phyloP scores from a whole-genome alignment of 306 rosid genomes.

The Carpinus fangiana region DNA sequence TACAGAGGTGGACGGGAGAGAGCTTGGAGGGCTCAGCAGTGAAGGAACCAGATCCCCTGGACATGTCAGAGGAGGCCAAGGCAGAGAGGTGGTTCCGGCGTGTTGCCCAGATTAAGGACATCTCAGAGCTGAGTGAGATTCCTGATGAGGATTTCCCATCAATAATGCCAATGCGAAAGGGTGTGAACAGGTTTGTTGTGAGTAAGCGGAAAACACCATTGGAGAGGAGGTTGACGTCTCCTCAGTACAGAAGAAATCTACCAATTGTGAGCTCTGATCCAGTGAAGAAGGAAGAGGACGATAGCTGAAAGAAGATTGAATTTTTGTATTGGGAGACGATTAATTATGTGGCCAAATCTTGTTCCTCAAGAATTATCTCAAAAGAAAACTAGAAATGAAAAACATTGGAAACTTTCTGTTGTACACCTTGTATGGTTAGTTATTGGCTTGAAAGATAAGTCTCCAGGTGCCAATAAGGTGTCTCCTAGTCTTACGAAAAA shows the following conservation, averaged over 20 bases:
- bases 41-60: slow-evolving; percentile 86
- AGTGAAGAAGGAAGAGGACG: slow-evolving; percentile 54
- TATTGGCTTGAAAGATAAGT: too few relatives aligned
- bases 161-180: slow-evolving; percentile 98
- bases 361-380: not conserved
- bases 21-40: slow-evolving; percentile 98
- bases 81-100: slow-evolving; percentile 98
- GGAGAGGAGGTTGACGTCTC: slow-evolving; percentile 93
- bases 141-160: slow-evolving; percentile 99
- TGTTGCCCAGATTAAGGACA: slow-evolving; percentile 91
- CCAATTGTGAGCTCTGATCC: slow-evolving; percentile 83
- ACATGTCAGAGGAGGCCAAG: slow-evolving; percentile 99
- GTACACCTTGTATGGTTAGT: too few relatives aligned
- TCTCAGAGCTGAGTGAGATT: slow-evolving; percentile 93
- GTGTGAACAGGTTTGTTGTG: slow-evolving; percentile 96
- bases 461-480: too few relatives aligned
- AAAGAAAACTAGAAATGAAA: not conserved
- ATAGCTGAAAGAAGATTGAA: slow-evolving; percentile 37
- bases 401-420: not conserved
- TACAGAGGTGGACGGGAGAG: slow-evolving; percentile 67
- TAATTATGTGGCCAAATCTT: slow-evolving; percentile 16
- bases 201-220: slow-evolving; percentile 97
- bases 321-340: slow-evolving; percentile 10
- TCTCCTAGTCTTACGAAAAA: too few relatives aligned
- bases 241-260: slow-evolving; percentile 82